Base-by-base conservation (phyloP, 345 rosid genomes). In the Corchorus olitorius region DNA sequence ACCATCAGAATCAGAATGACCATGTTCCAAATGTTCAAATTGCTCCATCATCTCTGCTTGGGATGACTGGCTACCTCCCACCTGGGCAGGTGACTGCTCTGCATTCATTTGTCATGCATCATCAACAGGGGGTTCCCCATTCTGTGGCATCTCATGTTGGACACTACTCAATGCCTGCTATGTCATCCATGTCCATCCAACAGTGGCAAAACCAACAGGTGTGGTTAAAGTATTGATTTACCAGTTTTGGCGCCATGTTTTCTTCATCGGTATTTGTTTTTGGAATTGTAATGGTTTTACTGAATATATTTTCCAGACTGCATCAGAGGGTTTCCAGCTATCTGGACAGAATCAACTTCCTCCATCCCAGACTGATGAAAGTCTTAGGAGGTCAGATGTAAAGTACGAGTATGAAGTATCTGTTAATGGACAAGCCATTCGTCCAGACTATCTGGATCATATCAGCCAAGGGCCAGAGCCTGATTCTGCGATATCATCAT, bases 161-260 rank as follows among this genome's bases (percentile, higher is more conserved):
- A 65, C 91, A 91, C 54, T 85, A 80, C 56, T 81, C 94, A 27
- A 60, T 88, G 70, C 88, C 90, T 17, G 69, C 86, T 75, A 34
- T 83, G 59, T 76, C 91, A 33, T 64, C 91, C 52, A 68, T 82
- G 20, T 64, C 91, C 52, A 68, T 82, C 45, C 92, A 88, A 63
- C 91, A 88, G 68, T 92, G 92, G 94, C 94, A 84, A 78, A 93
- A 85, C 78, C 94, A 87, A 70, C 92, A 80, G 93, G 98, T 94
- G 73, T 65, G 65, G 64, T 74, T n/a, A 20, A 41, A 45, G 34
- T 37, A 69, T 73, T 55, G 19, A 46, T 6, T 8, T 78, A 46
- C 79, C 73, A 49, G 67, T 16, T 73, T 20, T 65, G 22, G 9
- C 5, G 14, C 22, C 22, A 19, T 6, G 69, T 50, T 11, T 35